Base-by-base conservation (phyloP, 768 basidiomycete species). In the Serendipita sp. region DNA sequence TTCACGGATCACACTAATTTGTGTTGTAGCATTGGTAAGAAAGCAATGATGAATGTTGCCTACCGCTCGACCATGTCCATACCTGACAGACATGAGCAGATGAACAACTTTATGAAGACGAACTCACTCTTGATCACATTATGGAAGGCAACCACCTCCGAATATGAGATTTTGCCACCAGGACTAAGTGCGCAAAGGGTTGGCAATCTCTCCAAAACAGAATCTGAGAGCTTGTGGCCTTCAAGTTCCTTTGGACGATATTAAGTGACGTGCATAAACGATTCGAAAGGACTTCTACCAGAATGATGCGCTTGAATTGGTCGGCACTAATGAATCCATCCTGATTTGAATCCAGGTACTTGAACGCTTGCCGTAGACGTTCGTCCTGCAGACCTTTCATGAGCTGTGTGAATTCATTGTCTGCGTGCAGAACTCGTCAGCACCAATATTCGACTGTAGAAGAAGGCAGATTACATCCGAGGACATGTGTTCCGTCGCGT, bases 341-440 rank as follows among this genome's bases (percentile, higher is more conserved):
- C 70, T 88, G 82, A 70, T 95, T 87, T 56, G 78, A 75, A 74
- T 98, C 95, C 70, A 98, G 79, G 74, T 85, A 83, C 75, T 83
- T 88, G 78, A 98, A 99, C 26, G 93, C 88, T 75, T 99, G 96
- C 65, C 96, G 88, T 62, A 99, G 78, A 33, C 96, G 85, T 74
- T 99, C 96, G 70, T 94, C 96, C 75, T 97, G 96, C 62, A 97
- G 81, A 44, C 93, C 95, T 74, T 97, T 98, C 91, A 99, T 96
- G 64, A 98, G 76, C 75, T 97, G 94, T 31, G 93, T 96, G 75
- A 98, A 98, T 74, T 98, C 94, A 71, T 88, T 88, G 75, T 94
- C 88, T 92, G 67, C 60, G 42, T 33, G 3, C 42, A 45, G 43
- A 69, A 60, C 71, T 63, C 45, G 33, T 61, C 61, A 44, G 14